phyloP scores from a whole-genome alignment of 129 eudicot species.

The Ambrosia artemisiifolia region DNA sequence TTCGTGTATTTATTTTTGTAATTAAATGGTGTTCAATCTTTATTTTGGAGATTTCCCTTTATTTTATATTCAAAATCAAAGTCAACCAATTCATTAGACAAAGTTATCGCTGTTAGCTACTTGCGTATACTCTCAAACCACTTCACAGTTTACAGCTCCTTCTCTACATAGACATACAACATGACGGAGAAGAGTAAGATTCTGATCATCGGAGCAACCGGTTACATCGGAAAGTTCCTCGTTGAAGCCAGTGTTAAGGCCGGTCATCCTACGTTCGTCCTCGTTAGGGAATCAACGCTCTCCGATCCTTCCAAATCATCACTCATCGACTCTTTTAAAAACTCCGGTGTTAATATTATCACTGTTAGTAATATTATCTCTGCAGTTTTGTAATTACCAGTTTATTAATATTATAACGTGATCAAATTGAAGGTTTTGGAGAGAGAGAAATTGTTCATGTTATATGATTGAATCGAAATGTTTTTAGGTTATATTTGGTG shows the following conservation, averaged over 20 bases:
- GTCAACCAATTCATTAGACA: too few relatives aligned
- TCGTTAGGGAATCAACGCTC: conserved; percentile 39
- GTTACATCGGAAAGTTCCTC: conserved; percentile 46
- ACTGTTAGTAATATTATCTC: conserved; percentile 16
- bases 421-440: not conserved
- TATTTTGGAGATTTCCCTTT: too few relatives aligned
- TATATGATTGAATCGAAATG: too few relatives aligned
- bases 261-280: conserved; percentile 48
- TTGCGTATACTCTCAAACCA: conserved; percentile 1
- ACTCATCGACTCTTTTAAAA: conserved; percentile 33
- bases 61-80: too few relatives aligned
- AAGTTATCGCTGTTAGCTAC: too few relatives aligned
- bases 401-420: not conserved
- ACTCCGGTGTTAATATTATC: conserved; percentile 35
- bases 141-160: too few relatives aligned
- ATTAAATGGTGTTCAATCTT: too few relatives aligned
- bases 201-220: conserved; percentile 47
- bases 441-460: not conserved
- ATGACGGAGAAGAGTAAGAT: conserved; percentile 44
- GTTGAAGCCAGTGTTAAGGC: conserved; percentile 39
- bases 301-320: conserved; percentile 39
- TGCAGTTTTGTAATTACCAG: not conserved
- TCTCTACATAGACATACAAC: too few relatives aligned
- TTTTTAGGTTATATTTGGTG: too few relatives aligned
- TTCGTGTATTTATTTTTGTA: too few relatives aligned